Evolutionary conservation across 176 grass and related monocot species (phyloP), one percentile per base, ranked within the genome.

Genomic region (Avena eriantha): DNA sequence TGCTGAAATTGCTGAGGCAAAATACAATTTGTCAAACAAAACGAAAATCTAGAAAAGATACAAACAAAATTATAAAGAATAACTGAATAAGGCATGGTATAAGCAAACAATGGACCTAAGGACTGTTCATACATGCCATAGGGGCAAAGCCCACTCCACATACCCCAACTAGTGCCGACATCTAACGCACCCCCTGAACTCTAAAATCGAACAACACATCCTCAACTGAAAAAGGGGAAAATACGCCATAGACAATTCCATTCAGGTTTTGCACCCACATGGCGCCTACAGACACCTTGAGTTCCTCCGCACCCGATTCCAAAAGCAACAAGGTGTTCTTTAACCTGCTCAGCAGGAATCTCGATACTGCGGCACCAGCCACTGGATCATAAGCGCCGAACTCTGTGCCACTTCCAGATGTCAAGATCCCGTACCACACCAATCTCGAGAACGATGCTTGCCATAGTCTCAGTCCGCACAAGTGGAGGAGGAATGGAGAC

Each of bases 1-100:
- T 83, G 91, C 80, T 78, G 89, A 56, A 83, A 95, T 90, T 92
- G 90, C 96, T 98, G 79, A 86, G 3, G 78, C 50, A 88, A 90
- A 82, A 90, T 66, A 82, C 0, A 53, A 48, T 16, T 74, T 53
- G 43, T 89, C 65, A 82, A 43, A 81, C 19, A 73, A 82, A 56
- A 55, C 66, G 8, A 18, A 88, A 80, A 66, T 48, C n/a, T 29
- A 87, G 21, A 78, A 81, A 56, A 67, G 8, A 82, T 13, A 35
- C 5, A 53, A 21, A 17, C 15, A 51, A 35, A 76, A 47, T 35
- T 41, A 31, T 56, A 18, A 7, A 56, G 18, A 7, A 56, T 56
- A 56, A 56, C 51, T 54, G 51, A 55, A 73, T 13, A 45, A 34
- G 24, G 33, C 3, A 45, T 49, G n/a, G 23, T 21, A 31, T 18